Base-by-base conservation (phyloP, 176 grass and related monocot genomes). In the Musa itinerans region DNA sequence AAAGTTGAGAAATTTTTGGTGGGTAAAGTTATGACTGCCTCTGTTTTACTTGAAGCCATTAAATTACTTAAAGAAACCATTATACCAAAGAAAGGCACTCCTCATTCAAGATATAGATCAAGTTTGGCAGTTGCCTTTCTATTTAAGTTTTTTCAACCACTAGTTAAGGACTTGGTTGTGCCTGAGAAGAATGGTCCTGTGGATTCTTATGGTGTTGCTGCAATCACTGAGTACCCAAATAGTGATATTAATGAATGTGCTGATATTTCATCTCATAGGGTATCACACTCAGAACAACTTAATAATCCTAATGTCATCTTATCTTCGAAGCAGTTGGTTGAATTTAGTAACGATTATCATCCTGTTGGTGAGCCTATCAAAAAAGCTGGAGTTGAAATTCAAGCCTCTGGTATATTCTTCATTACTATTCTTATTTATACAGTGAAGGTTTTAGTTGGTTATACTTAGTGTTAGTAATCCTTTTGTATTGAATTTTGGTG, bases 321-420 rank as follows among this genome's bases (percentile, higher is more conserved):
- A 49, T 90, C 80, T 27, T 96, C 85, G 63, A 84, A 84, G 22
- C 93, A 96, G 74, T 64, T 78, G 23, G 52, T 92, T 80, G 51
- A 88, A 76, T 71, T 83, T 58, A 87, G 63, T 81, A 79, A 83
- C 57, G 87, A 96, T 25, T 89, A 90, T 79, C 64, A 77, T 53
- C 93, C 90, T 6, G 89, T 92, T 88, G 93, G 93, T 57, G 79
- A 90, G 65, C 90, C 89, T 81, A 65, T 86, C 22, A 89, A 90
- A 76, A 96, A 96, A 88, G 79, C 80, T 68, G 93, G 87, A 88
- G 89, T 87, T 84, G 93, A 92, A 88, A 83, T 90, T 57, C 93
- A 96, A 88, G 86, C 90, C 69, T 92, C 90, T 72, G 93, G 90
- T 92, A 90, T 59, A 81, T 71, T 64, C 49, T 75, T 57, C 12